Conservation (phyloP, 2,329 filamentous ascomycete species). For the Stagonosporopsis tanaceti region DNA sequence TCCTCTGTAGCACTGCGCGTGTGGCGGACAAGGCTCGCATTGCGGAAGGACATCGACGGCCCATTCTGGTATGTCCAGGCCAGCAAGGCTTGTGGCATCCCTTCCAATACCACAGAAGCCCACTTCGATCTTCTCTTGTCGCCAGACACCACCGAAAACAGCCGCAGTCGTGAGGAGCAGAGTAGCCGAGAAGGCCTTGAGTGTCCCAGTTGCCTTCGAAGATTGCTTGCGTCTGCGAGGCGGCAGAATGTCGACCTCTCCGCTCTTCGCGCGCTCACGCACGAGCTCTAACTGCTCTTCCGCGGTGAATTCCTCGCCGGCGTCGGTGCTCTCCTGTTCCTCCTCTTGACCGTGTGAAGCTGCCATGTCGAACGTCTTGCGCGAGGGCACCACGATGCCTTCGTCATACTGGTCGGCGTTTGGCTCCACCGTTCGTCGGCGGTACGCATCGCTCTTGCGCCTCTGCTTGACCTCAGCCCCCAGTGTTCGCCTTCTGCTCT, state of each 20-base stretch:
- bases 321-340: constrained; percentile 61
- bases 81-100: constrained; percentile 64
- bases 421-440: constrained; percentile 54
- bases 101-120: constrained; percentile 89
- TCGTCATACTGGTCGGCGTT: constrained; percentile 59
- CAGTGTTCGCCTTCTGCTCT: constrained; percentile 61
- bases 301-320: constrained; percentile 92
- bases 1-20: constrained; percentile 86
- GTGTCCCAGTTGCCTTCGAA: constrained; percentile 56
- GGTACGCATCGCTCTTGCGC: constrained; percentile 53
- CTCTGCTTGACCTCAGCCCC: constrained; percentile 52
- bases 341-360: constrained; percentile 54
- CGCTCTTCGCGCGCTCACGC: constrained; percentile 69
- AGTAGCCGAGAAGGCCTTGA: constrained; percentile 73
- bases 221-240: constrained; percentile 41
- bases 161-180: constrained; percentile 74
- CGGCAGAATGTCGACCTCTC: constrained; percentile 60
- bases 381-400: constrained; percentile 61
- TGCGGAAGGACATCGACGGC: constrained; percentile 74
- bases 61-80: constrained; percentile 76
- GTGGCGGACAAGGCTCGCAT: constrained; percentile 88
- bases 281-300: constrained; percentile 82
- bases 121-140: constrained; percentile 94
- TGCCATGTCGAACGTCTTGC: constrained; percentile 67
- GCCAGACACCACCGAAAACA: constrained; percentile 82